Evolutionary conservation across 1,284 basidiomycete genomes (phyloP), one percentile per base, ranked within the genome.

Genomic region (Leccinum subfulvum): DNA sequence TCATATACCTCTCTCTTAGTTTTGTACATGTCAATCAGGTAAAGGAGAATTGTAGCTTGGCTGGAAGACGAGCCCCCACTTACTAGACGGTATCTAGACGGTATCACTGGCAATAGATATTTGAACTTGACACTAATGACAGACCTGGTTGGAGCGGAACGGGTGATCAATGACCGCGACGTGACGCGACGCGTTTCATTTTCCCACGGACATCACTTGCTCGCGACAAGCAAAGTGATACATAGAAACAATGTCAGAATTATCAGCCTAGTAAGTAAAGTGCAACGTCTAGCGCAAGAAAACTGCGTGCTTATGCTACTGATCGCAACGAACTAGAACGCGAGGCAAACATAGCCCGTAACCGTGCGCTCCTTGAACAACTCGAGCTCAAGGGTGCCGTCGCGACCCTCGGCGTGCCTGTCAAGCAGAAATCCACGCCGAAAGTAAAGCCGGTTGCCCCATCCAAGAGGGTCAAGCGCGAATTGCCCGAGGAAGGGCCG

Each of bases 261-360:
- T 85, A 84, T 85, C 69, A 69, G 82, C 52, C 7, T 47, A 4
- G 14, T 26, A 39, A 2, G 28, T 37, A 6, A 21, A 23, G 26
- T 37, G 11, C 41, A 23, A 33, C 3, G 11, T n/a, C n/a, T 49
- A n/a, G 26, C 51, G 16, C 23, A 14, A 7, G 41, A 18, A n/a
- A 18, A 10, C 51, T 16, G 44, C 18, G 3, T 47, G 18, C 59
- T 63, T 23, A 70, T 18, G 2, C 18, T 7, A n/a, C 16, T 28
- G 11, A 3, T 16, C 56, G 13, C 66, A 91, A 89, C 70, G 91
- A 92, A 75, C 76, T 82, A 35, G 87, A 91, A 68, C 86, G 91
- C 14, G 85, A 89, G 69, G 86, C 84, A 7, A 92, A 91, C 68
- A 92, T 92, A 57, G 89, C 88, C 11, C 82, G 89, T 56, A 93